Conservation (phyloP, 2,329 filamentous ascomycete species). For the Elsinoe ampelina region DNA sequence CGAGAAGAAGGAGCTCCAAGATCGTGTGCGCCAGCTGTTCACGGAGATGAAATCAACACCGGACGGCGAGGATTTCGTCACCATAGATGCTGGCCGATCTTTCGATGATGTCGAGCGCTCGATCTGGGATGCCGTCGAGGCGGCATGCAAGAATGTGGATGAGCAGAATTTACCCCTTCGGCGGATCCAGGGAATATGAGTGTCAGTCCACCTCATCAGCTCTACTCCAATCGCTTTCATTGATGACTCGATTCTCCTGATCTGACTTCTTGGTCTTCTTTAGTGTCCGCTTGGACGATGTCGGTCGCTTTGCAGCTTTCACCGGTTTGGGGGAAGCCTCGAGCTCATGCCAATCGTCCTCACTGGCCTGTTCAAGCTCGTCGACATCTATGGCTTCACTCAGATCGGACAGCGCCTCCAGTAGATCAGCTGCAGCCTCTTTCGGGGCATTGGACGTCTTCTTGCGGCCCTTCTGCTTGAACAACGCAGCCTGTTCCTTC, state of each 20-base stretch:
- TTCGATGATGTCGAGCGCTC: slow-evolving; percentile 42
- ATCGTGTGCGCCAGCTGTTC: slow-evolving; percentile 67
- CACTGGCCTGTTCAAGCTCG: slow-evolving; percentile 8
- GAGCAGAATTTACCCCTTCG: slow-evolving; percentile 8
- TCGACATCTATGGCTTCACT: neutral
- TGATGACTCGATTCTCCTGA: slow-evolving; percentile 31
- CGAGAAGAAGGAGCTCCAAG: slow-evolving; percentile 75
- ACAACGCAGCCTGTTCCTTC: slow-evolving; percentile 60
- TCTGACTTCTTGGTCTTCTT: neutral
- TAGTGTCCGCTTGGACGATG: neutral
- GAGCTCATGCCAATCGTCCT: slow-evolving; percentile 10
- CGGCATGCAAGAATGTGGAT: slow-evolving; percentile 14
- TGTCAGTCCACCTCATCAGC: slow-evolving; percentile 30
- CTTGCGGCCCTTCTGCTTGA: slow-evolving; percentile 43
- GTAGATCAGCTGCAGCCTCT: slow-evolving; percentile 1
- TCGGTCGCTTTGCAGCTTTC: slow-evolving; percentile 17
- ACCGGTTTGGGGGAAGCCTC: neutral
- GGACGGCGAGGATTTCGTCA: slow-evolving; percentile 43
- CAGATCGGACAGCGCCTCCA: slow-evolving; percentile 6
- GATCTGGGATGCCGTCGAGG: slow-evolving; percentile 21
- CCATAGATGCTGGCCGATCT: slow-evolving; percentile 45
- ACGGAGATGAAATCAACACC: slow-evolving; percentile 40
- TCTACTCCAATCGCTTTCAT: slow-evolving; percentile 48
- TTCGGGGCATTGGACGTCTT: neutral
- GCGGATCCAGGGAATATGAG: neutral